These are phyloP conservation scores for Cotoneaster glaucophyllus DNA, from an alignment of 306 rosid genomes.

Conservation along the genomic window DNA sequence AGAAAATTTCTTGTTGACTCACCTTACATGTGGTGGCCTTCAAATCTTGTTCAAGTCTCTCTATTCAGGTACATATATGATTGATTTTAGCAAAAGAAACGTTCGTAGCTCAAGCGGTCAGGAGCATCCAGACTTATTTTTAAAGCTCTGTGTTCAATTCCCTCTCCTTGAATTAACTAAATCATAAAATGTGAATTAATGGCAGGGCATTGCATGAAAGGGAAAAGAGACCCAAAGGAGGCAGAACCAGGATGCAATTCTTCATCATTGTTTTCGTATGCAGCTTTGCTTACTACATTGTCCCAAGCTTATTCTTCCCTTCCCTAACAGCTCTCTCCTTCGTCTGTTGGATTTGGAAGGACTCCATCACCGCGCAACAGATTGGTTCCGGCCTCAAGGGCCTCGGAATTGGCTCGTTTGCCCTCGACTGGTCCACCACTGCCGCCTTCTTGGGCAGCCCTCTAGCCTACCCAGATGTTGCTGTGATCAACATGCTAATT, in stretches of 20 bases:
- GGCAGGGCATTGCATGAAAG: constrained; percentile 36
- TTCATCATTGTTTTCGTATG: constrained; percentile 17
- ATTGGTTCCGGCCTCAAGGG: constrained; percentile 32
- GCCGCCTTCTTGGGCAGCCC: constrained; percentile 27
- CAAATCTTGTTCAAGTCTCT: constrained; percentile 30
- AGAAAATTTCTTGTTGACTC: constrained; percentile 36
- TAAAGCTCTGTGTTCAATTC: background rate
- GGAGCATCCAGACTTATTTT: no score
- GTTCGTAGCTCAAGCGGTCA: background rate
- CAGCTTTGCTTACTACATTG: constrained; percentile 28
- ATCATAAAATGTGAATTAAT: background rate
- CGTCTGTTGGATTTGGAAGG: constrained; percentile 24
- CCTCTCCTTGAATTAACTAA: background rate
- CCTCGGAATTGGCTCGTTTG: constrained; percentile 36
- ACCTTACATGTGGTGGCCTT: constrained; percentile 45
- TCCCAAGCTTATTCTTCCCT: constrained; percentile 30
- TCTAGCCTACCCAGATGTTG: constrained; percentile 28
- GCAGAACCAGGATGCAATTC: constrained; percentile 29
- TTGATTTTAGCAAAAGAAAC: background rate
- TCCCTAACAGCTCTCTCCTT: constrained; percentile 23
- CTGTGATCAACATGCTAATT: constrained; percentile 16
- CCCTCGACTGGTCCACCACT: constrained; percentile 28
- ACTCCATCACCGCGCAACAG: constrained; percentile 25
- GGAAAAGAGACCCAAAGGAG: constrained; percentile 30
- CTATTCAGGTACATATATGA: constrained; percentile 25